Evolutionary conservation across 768 basidiomycete genomes (phyloP).

Genomic region (Lentinula sp.): DNA sequence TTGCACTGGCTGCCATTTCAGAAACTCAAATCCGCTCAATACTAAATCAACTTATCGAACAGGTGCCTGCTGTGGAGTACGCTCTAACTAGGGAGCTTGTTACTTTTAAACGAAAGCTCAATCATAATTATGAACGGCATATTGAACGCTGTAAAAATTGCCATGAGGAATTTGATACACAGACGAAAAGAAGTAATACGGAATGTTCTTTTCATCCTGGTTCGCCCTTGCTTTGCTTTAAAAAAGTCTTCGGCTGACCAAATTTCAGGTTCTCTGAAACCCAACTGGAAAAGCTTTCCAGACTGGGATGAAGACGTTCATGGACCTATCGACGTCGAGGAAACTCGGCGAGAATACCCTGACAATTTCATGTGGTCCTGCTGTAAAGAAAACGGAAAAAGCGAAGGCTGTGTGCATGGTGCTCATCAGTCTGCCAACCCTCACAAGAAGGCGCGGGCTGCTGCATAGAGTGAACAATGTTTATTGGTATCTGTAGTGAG

Average conservation of each 20-base stretch:
- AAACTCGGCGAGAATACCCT: conserved; percentile 34
- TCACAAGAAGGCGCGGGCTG: background rate
- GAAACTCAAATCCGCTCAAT: conserved; percentile 39
- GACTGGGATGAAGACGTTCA: conserved; percentile 45
- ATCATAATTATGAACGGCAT: conserved; percentile 28
- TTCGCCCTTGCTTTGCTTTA: conserved; percentile 14
- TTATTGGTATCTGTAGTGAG: background rate
- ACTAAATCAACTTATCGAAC: conserved; percentile 29
- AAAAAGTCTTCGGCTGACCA: background rate
- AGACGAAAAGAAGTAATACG: conserved; percentile 25
- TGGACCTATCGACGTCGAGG: conserved; percentile 37
- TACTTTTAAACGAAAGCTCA: conserved; percentile 24
- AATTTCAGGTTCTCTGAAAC: conserved; percentile 33
- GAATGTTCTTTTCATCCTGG: conserved; percentile 51
- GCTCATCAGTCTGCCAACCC: background rate
- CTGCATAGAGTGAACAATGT: background rate
- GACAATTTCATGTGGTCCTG: conserved; percentile 48
- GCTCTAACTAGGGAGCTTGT: conserved; percentile 39
- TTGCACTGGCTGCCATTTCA: conserved; percentile 35
- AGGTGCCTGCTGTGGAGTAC: conserved; percentile 34
- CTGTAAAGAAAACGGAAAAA: conserved; percentile 32
- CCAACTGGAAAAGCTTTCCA: conserved; percentile 30
- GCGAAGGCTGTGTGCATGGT: conserved; percentile 25
- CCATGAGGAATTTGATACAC: conserved; percentile 39
- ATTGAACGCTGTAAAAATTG: conserved; percentile 46